Evolutionary conservation across 1,284 basidiomycete genomes (phyloP), one percentile per base, ranked within the genome.

Genomic region (Ceratobasidium sp.): DNA sequence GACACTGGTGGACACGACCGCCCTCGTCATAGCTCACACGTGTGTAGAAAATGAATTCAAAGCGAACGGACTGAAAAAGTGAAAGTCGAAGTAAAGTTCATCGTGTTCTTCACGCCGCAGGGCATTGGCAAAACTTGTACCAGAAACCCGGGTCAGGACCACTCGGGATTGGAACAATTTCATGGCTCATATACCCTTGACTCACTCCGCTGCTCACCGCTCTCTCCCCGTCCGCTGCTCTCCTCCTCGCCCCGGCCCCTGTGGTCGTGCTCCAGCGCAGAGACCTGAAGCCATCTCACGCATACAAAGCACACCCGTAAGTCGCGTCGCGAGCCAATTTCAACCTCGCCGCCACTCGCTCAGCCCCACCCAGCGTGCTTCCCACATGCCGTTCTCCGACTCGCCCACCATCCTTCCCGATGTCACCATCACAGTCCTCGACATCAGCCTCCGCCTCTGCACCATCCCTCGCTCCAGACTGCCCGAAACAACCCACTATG

Each of bases 391-490:
- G 23, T 66, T 66, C 35, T 30, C 30, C n/a, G 63, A 41, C 63
- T 26, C 47, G 35, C 63, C 49, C 32, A n/a, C 9, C 11, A 52
- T 49, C 30, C 66, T 69, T 7, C 73, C 74, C 77, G 76, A 76
- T 76, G 85, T 87, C 74, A 92, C 90, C 73, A 87, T 92, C 75
- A 84, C 89, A 55, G 85, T 91, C 67, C 88, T 91, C 76, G 88
- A 89, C 38, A 85, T 89, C 70, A 85, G 88, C 52, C 87, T 92
- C 72, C 87, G 88, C 72, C 88, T 92, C 77, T 87, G 91, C 71
- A 90, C 88, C 78, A 86, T 92, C 73, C 89, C 90, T 71, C 88
- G 90, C 72, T 84, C 85, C 28, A 87, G 91, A 72, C 85, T 91
- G 28, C 78, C 83, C 28, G 82, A 85, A 13, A 83, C 91, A 73